Evolutionary conservation across 1,139 yeast genomes (phyloP).

Genomic region (Debaryomyces psychrophilus): DNA sequence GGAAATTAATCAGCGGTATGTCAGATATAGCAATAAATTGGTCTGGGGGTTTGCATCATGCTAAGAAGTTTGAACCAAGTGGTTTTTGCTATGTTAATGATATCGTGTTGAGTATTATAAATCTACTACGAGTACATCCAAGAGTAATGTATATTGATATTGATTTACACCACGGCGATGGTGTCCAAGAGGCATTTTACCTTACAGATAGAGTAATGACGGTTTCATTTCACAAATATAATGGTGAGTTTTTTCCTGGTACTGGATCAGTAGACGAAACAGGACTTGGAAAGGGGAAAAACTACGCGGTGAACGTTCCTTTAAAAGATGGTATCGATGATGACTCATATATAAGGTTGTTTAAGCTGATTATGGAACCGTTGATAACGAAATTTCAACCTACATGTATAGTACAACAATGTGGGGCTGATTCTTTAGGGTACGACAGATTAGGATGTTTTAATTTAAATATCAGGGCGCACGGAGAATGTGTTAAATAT

Average conservation of each 20-base stretch:
- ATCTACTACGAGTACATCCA: conserved; percentile 82
- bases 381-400: conserved; percentile 83
- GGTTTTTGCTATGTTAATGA: conserved; percentile 97
- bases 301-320: conserved; percentile 91
- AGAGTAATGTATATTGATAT: conserved; percentile 92
- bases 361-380: conserved; percentile 87
- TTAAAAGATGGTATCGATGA: conserved; percentile 95
- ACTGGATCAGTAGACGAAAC: conserved; percentile 88
- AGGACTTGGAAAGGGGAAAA: conserved; percentile 86
- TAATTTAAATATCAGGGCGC: conserved; percentile 87
- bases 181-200: conserved; percentile 96
- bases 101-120: conserved; percentile 84
- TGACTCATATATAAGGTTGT: conserved; percentile 76
- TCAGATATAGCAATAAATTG: conserved; percentile 96
- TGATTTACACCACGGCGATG: conserved; percentile 97
- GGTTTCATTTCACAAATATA: conserved; percentile 89
- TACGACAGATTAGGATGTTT: conserved; percentile 94
- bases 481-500: conserved; percentile 91
- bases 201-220: conserved; percentile 96
- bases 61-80: conserved; percentile 89
- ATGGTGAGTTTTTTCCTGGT: conserved; percentile 96
- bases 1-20: conserved; percentile 79
- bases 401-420: conserved; percentile 89
- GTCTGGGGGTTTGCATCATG: conserved; percentile 98
- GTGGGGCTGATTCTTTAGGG: conserved; percentile 96